Conservation (phyloP, 495 filamentous ascomycete genomes). For the Neohortaea acidophila region DNA sequence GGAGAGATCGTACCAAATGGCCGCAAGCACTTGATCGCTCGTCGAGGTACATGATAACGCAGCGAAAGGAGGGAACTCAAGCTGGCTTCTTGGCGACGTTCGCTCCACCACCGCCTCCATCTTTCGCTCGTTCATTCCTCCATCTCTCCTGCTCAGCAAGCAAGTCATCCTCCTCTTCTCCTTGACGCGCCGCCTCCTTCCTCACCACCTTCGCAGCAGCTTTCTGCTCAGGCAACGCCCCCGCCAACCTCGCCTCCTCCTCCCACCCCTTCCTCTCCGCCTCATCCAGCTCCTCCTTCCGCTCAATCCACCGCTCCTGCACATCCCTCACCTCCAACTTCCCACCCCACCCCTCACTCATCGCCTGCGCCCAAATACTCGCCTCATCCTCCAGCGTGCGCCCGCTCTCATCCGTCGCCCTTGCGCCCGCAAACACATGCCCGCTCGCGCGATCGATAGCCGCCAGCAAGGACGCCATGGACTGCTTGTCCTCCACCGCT, state of each 20-base stretch:
- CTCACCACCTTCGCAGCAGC: conserved; percentile 21
- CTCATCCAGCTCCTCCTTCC: conserved; percentile 77
- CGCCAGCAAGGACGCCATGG: conserved; percentile 79
- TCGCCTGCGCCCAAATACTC: conserved; percentile 78
- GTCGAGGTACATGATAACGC: too few relatives aligned
- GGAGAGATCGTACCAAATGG: too few relatives aligned
- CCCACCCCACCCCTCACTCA: conserved; percentile 61
- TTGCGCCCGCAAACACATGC: conserved; percentile 80
- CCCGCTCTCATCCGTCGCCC: conserved; percentile 70
- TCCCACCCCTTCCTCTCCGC: conserved; percentile 56
- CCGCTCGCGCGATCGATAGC: conserved; percentile 82
- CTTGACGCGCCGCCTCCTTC: conserved; percentile 10
- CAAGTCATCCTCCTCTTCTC: conserved; percentile 20
- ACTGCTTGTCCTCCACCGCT: conserved; percentile 88
- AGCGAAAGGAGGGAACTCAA: too few relatives aligned
- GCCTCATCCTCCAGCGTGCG: conserved; percentile 13
- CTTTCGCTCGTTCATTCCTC: conserved; percentile 9
- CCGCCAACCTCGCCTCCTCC: conserved; percentile 35
- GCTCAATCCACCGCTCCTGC: conserved; percentile 88
- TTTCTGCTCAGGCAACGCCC: conserved; percentile 28
- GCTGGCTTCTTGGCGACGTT: too few relatives aligned
- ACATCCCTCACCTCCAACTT: conserved; percentile 71
- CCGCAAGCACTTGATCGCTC: too few relatives aligned
- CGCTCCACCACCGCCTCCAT: conserved; percentile 15
- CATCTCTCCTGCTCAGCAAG: conserved; percentile 22